Percentiles rank a stretch among this genome's conserved stretches.
phyloP scores from a whole-genome alignment of 345 rosid species.

The Psidium guajava region DNA sequence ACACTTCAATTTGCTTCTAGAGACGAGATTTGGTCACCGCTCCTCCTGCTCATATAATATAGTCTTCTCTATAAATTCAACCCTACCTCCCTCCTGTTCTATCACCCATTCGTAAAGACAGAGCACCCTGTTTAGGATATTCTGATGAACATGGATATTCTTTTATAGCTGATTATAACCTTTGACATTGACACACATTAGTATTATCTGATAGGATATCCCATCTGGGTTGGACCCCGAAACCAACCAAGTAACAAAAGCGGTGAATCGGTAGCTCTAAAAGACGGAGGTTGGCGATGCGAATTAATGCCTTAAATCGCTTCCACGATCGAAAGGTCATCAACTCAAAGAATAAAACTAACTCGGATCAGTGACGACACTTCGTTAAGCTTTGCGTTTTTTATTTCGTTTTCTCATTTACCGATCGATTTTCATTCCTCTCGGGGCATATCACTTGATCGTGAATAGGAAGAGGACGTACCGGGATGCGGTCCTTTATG shows the following conservation, averaged over 20 bases:
- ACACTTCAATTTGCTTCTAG: not conserved
- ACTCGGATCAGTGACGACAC: not conserved
- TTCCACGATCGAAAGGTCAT: not conserved
- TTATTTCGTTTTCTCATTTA: not conserved
- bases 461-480: constrained; percentile 1
- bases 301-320: not conserved
- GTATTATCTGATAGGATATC: not conserved
- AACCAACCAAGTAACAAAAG: not conserved
- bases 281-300: not conserved
- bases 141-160: too few relatives aligned
- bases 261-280: not conserved
- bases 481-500: constrained; percentile 12
- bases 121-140: not conserved
- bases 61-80: not conserved
- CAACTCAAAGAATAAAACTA: not conserved
- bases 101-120: not conserved
- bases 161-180: not conserved
- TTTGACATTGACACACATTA: too few relatives aligned
- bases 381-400: not conserved
- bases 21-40: not conserved
- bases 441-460: not conserved
- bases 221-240: not conserved
- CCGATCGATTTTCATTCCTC: not conserved
- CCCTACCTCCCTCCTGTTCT: not conserved
- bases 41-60: not conserved